Percentiles rank a stretch among this genome's conserved stretches.
Conservation (phyloP, 306 rosid genomes). For the Canavalia ensiformis region DNA sequence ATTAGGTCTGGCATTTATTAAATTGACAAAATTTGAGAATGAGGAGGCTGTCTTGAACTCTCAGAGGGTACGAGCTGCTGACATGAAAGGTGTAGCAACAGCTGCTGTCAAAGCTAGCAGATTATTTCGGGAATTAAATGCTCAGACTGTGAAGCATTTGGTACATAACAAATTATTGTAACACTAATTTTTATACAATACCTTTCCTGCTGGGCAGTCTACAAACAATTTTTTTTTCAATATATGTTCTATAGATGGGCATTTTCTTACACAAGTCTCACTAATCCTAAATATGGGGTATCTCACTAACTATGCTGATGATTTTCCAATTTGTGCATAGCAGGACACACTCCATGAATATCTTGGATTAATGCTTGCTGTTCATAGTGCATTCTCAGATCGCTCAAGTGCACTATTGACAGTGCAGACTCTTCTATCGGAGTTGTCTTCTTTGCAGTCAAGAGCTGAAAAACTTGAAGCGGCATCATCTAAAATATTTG, state of each 20-base stretch:
- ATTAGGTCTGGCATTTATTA: constrained; percentile 84
- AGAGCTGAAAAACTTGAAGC: constrained; percentile 93
- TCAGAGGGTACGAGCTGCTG: constrained; percentile 80
- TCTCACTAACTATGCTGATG: constrained; percentile 38
- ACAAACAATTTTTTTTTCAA: constrained; percentile 15
- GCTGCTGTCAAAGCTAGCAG: constrained; percentile 95
- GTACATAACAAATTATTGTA: constrained; percentile 51
- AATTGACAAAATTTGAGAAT: constrained; percentile 86
- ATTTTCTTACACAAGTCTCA: constrained; percentile 11
- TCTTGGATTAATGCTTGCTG: constrained; percentile 93
- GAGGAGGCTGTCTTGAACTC: constrained; percentile 75
- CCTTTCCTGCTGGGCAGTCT: constrained; percentile 27
- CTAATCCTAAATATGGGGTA: constrained; percentile 22
- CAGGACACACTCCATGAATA: constrained; percentile 87
- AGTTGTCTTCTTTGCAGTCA: constrained; percentile 73
- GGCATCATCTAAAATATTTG: constrained; percentile 90
- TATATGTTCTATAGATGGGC: constrained; percentile 5
- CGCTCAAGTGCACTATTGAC: constrained; percentile 90
- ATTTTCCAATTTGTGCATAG: constrained; percentile 47
- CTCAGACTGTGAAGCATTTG: constrained; percentile 96
- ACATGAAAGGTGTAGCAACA: constrained; percentile 89
- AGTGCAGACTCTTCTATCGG: constrained; percentile 90
- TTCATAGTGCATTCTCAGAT: constrained; percentile 87
- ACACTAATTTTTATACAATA: constrained; percentile 20
- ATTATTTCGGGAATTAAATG: constrained; percentile 85